Evolutionary conservation across 2,329 filamentous ascomycete species (phyloP), one percentile per base, ranked within the genome.

Genomic region (Pyrenophora tritici-repentis): DNA sequence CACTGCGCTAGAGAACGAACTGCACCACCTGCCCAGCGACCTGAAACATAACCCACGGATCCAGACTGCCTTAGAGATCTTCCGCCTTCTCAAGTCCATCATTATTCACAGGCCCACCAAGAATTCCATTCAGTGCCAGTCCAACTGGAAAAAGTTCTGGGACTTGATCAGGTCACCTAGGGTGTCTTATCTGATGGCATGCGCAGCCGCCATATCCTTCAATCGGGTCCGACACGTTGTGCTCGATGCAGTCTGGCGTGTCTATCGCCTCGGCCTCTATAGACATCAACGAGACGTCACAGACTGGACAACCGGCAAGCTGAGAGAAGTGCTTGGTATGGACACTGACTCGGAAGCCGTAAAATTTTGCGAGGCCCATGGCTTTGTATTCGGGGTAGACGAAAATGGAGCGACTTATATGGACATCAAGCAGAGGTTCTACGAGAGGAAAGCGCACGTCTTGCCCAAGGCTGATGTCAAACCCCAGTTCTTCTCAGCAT

Each of bases 161-260:
- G 76, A 73, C 8, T 61, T 84, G 14, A 68, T 87, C 35, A 75
- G 76, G 46, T 86, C 83, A 1, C 75, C 75, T 3, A 73, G 76
- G 26, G 78, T 84, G 1, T 83, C 84, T 0, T 87, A 86, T 61
- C 72, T 86, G 6, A 83, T 85, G 80, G 84, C 81, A 6, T 87
- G 85, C 67, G 82, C 85, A 18, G 82, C 83, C 1, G 85, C 87
- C 60, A 80, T 85, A 9, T 82, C 82, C 55, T 87, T 87, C 70
- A 82, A 81, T 46, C 73, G 81, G 20, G 73, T 87, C 36, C 81
- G 85, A 9, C 77, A 81, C 42, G 79, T 78, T 18, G 79, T 81
- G 5, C 75, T 87, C 38, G 78, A 81, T 33, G 76, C 78, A 2
- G 78, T 85, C 34, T 82, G 78, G 77, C 78, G 77, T 53, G 79